Percentiles rank a stretch among this genome's conserved stretches.
Conservation (phyloP, 768 basidiomycete species). For the Rubroboletus pulcherrimus region DNA sequence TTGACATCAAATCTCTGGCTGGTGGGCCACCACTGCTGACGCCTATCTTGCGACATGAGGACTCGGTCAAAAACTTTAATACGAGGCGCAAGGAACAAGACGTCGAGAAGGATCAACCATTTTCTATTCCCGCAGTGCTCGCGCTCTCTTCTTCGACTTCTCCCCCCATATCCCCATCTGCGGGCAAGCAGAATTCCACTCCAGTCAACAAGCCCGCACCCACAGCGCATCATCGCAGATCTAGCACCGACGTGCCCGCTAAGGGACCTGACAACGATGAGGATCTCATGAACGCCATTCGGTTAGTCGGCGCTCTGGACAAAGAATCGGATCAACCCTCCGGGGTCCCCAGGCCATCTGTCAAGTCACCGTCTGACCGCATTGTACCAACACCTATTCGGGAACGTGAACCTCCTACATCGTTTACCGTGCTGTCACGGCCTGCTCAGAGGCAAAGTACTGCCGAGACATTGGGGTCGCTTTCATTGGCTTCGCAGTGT, state of each 20-base stretch:
- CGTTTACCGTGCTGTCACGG: slow-evolving; percentile 62
- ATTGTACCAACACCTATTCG: slow-evolving; percentile 57
- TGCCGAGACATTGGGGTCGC: slow-evolving; percentile 10
- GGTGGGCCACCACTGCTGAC: slow-evolving; percentile 36
- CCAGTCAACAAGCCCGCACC: not conserved
- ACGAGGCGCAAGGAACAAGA: slow-evolving; percentile 19
- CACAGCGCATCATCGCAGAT: slow-evolving; percentile 14
- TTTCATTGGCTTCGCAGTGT: slow-evolving; percentile 10
- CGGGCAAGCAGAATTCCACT: slow-evolving; percentile 4
- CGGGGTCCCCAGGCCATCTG: not conserved
- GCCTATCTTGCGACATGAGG: slow-evolving; percentile 29
- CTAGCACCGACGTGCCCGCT: slow-evolving; percentile 13
- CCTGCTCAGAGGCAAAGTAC: slow-evolving; percentile 40
- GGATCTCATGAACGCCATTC: slow-evolving; percentile 30
- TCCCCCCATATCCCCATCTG: slow-evolving; percentile 17
- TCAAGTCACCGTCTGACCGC: slow-evolving; percentile 11
- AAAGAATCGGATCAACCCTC: slow-evolving; percentile 17
- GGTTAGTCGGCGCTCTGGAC: slow-evolving; percentile 29
- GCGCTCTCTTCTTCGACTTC: slow-evolving; percentile 17
- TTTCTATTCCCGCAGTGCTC: slow-evolving; percentile 28
- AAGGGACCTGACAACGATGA: slow-evolving; percentile 22
- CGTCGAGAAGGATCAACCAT: slow-evolving; percentile 25
- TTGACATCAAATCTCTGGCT: slow-evolving; percentile 34
- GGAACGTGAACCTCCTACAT: slow-evolving; percentile 48
- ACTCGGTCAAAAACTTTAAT: slow-evolving; percentile 24